Base-by-base conservation (phyloP, 371 early-diverging fungal genomes). In the Mucor sp. region DNA sequence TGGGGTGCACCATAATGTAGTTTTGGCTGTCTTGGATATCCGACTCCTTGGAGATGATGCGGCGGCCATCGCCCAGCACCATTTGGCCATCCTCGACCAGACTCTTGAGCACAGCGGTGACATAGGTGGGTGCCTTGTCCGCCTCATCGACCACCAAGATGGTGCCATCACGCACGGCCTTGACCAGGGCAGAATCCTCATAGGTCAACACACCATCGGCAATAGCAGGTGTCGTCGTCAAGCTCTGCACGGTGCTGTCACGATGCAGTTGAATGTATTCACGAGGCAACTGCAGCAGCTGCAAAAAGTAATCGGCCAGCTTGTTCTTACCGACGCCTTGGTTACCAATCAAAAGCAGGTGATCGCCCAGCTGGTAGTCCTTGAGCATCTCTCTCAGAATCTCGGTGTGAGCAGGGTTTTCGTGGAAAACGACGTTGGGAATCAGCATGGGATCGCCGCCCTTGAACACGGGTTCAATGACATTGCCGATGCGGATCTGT, bases 281-380 rank as follows among this genome's bases (percentile, higher is more conserved):
- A 25, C 95, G 86, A 32, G 94, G 94, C 6, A 90, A 75, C 23
- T 81, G 78, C 43, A 94, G 72, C 6, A 93, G 77, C 67, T 93
- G 88, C 63, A 93, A 85, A 62, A 94, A 90, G 63, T 91, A 89
- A 66, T 94, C 94, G 0, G 89, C 89, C 65, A 91, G 70, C 66
- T 91, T 91, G 82, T 94, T 94, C 74, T 94, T 94, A 37, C 95
- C 95, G 0, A 93, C 93, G 62, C 95, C 95, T 68, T 94, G 95
- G 67, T 93, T 94, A 65, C 90, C 89, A 60, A 88, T 87, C 48
- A 89, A 66, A 6, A 93, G 71, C 47, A 94, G 76, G 70, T 92
- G 93, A 63, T 94, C 93, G 23, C 93, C 82, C 12, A 91, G 68
- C 33, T 84, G 87, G 66, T 85, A 91, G 65, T 92, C 93, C 72